Evolutionary conservation across 352 stramenopile genomes (phyloP).

Genomic region (Pythium angustatum): DNA sequence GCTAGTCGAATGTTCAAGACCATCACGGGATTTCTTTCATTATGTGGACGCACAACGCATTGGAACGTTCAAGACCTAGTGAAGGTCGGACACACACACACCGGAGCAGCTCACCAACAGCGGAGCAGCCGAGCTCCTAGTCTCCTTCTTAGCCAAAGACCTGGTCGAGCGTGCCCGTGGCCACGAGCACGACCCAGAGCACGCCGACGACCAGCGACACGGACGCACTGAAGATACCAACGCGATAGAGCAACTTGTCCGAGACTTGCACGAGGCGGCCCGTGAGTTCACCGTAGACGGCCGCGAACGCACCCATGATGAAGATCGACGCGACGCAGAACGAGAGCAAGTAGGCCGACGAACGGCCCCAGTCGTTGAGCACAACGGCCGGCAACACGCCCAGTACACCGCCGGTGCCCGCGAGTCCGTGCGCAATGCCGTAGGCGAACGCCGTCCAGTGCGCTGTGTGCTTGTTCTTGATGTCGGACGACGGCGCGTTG

Average conservation of each 20-base stretch:
- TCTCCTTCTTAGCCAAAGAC: conserved; percentile 43
- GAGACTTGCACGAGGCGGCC: conserved; percentile 30
- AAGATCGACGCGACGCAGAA: conserved; percentile 76
- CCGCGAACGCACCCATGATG: conserved; percentile 78
- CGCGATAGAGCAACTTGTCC: conserved; percentile 35
- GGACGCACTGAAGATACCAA: conserved; percentile 40
- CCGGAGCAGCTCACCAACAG: no score
- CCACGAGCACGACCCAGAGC: conserved; percentile 46
- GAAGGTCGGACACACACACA: no score
- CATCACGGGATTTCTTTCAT: no score
- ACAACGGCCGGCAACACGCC: conserved; percentile 75
- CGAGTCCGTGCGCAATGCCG: conserved; percentile 75
- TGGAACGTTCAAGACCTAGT: no score
- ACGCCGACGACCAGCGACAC: conserved; percentile 47
- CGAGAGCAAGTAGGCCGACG: conserved; percentile 58
- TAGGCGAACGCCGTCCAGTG: conserved; percentile 50
- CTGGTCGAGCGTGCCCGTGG: conserved; percentile 40
- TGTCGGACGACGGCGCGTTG: conserved; percentile 40
- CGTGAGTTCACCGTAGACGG: conserved; percentile 52
- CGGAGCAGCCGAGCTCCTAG: no score
- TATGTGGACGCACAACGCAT: no score
- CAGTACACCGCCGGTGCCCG: conserved; percentile 47
- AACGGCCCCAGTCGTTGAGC: conserved; percentile 48
- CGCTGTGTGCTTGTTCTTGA: conserved; percentile 39
- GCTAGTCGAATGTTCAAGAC: no score